A percentile compares a stretch with the other conserved stretches of the same genome.
Conservation (phyloP, 2,329 filamentous ascomycete genomes). For the Trichoderma sp. region DNA sequence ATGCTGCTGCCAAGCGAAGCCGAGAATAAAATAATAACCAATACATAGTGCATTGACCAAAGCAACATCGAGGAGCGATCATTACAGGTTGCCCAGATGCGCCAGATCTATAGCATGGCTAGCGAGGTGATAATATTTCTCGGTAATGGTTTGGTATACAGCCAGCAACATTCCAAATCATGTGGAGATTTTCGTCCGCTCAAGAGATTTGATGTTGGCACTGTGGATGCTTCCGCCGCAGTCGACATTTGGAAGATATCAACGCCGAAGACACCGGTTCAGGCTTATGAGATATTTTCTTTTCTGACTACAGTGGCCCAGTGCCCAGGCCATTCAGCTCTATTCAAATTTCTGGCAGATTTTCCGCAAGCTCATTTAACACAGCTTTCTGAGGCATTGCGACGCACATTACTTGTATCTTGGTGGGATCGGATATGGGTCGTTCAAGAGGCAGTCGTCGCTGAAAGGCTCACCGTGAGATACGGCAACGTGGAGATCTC, state of each 20-base stretch:
- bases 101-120: not conserved
- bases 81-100: slow-evolving; percentile 1
- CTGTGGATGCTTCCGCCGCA: not conserved
- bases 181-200: not conserved
- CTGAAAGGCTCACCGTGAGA: not conserved
- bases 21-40: not conserved
- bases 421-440: slow-evolving; percentile 1
- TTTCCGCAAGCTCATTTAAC: not conserved
- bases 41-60: slow-evolving; percentile 1
- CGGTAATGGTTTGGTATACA: not conserved
- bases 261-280: not conserved
- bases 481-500: not conserved
- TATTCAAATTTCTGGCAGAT: not conserved
- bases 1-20: not conserved
- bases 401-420: not conserved
- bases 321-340: rapidly evolving
- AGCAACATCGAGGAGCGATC: not conserved
- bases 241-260: not conserved
- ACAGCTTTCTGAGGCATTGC: not conserved
- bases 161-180: not conserved
- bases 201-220: not conserved
- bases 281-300: not conserved
- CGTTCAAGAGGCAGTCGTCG: not conserved
- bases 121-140: not conserved
- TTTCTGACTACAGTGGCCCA: not conserved